phyloP scores from a whole-genome alignment of 768 basidiomycete genomes.

The Boletus reticulatus region DNA sequence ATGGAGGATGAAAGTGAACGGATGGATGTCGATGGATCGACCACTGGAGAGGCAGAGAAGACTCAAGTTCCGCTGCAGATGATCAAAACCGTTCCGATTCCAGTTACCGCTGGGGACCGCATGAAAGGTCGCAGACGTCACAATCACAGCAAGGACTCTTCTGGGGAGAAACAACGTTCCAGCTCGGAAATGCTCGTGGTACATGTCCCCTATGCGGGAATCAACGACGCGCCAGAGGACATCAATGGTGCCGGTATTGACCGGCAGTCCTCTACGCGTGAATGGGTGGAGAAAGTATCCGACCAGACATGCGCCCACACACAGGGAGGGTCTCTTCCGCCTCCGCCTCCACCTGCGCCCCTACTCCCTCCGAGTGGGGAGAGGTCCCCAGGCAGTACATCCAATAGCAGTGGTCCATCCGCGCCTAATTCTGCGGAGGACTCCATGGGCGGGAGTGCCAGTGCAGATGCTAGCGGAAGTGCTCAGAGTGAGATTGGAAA shows the following conservation, averaged over 20 bases:
- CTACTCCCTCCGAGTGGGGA: slow-evolving; percentile 14
- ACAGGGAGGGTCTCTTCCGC: slow-evolving; percentile 4
- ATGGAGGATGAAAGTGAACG: slow-evolving; percentile 7
- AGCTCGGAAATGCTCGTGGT: slow-evolving; percentile 27
- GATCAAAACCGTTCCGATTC: slow-evolving; percentile 25
- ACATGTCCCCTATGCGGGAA: slow-evolving; percentile 27
- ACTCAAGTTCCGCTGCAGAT: slow-evolving; percentile 3
- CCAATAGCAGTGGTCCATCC: slow-evolving; percentile 27
- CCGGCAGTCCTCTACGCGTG: slow-evolving; percentile 35
- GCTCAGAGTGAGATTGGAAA: slow-evolving; percentile 8
- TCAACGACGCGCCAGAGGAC: slow-evolving; percentile 13
- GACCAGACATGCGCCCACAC: slow-evolving; percentile 27
- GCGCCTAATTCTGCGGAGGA: slow-evolving; percentile 24
- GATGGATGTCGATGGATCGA: slow-evolving; percentile 29
- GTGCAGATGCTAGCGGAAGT: slow-evolving; percentile 6
- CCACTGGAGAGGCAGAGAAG: not conserved
- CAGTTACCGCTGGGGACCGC: slow-evolving; percentile 29
- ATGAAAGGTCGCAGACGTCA: slow-evolving; percentile 17
- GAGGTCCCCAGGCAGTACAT: slow-evolving; percentile 23
- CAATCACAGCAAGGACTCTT: not conserved
- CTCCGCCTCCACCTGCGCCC: too few relatives aligned
- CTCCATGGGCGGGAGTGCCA: slow-evolving; percentile 10
- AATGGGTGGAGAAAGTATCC: slow-evolving; percentile 46
- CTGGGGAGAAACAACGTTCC: slow-evolving; percentile 7
- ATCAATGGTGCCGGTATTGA: slow-evolving; percentile 13